Evolutionary conservation across 192 early-diverging fungal genomes (phyloP), one percentile per base, ranked within the genome.

Genomic region (Anaeromyces robustus): DNA sequence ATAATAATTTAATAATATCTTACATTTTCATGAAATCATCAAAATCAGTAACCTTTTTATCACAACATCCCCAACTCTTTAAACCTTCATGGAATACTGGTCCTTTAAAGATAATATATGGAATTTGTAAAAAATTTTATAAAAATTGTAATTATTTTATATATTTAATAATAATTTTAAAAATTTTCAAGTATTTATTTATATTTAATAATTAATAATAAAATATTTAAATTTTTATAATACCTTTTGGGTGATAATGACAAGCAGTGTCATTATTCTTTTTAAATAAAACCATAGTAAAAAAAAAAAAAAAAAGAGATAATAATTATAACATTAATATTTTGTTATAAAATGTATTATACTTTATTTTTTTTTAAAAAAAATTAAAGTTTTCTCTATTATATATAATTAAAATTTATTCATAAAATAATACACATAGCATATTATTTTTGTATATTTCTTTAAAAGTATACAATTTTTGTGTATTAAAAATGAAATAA

Each of bases 31-130:
- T 52, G 22, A 52, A 52, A 52, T 52, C 43, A 52, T 52, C 43
- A 52, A 52, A 52, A 52, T 52, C 43, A 22, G 19, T 52, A 52
- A 52, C 43, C 22, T 52, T 52, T 52, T 52, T 52, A 52, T 13
- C 13, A 52, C 43, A 52, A 22, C 43, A 52, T 22, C 43, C 43
- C 43, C 43, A 52, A 52, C 43, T 79, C 79, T 88, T 86, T 77
- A 87, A 80, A 82, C 96, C 97, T 84, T 99, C 97, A 86, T 98
- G 97, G 86, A 99, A 99, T 77, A 96, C 91, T 26, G 97, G 97
- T 29, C 88, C 91, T 34, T 34, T 81, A 12, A 31, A n/a, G n/a
- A n/a, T n/a, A n/a, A n/a, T n/a, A n/a, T n/a, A n/a, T n/a, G n/a
- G n/a, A n/a, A n/a, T n/a, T n/a, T n/a, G n/a, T n/a, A n/a, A n/a